Conservation (phyloP, 164 flowering plant species). For the Liquidambar formosana region DNA sequence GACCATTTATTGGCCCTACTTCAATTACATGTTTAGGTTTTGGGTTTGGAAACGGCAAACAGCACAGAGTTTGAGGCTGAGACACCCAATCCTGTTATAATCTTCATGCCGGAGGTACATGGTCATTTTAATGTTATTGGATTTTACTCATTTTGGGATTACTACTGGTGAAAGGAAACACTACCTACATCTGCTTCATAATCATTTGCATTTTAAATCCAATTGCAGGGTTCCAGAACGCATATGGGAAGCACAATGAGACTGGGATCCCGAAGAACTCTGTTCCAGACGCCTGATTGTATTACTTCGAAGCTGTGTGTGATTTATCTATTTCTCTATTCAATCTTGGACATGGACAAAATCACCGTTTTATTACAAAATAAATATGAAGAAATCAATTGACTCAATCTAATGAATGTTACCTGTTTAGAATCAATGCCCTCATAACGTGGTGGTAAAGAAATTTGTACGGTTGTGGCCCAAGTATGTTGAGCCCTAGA, state of each 20-base stretch:
- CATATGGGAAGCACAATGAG: constrained; percentile 99
- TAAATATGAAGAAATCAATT: background rate
- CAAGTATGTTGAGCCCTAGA: background rate
- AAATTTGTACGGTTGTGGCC: background rate
- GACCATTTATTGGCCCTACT: background rate
- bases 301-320: constrained; percentile 81
- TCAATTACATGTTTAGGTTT: constrained; percentile 44
- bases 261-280: constrained; percentile 86
- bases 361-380: background rate
- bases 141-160: no score
- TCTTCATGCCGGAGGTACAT: constrained; percentile 96
- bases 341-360: background rate
- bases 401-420: no score
- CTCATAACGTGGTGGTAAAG: background rate
- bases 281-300: constrained; percentile 69
- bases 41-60: constrained; percentile 75
- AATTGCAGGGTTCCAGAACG: constrained; percentile 80
- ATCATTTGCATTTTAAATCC: background rate
- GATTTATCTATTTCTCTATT: background rate
- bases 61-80: constrained; percentile 75
- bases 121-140: background rate
- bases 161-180: background rate
- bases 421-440: background rate
- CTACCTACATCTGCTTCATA: background rate
- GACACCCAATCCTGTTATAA: constrained; percentile 76